A percentile compares a stretch with the other conserved stretches of the same genome.
These are phyloP conservation scores for Colletotrichum sp. DNA, from an alignment of 2,329 filamentous ascomycete genomes.

Conservation along the genomic window DNA sequence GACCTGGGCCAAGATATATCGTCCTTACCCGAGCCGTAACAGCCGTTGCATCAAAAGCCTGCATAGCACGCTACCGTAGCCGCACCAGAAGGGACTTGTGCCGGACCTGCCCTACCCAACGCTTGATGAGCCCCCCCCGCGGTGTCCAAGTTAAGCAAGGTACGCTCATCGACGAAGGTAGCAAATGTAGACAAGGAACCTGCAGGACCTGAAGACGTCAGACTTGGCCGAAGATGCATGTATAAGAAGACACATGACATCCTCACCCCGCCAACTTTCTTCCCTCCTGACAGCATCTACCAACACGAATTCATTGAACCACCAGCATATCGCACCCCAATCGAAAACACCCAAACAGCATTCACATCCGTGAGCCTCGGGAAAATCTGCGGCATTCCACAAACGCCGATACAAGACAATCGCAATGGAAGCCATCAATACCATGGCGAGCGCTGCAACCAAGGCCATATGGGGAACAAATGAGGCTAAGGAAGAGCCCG, in stretches of 20 bases:
- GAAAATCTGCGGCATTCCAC: neutral
- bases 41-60: neutral
- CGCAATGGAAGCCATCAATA: constrained; percentile 70
- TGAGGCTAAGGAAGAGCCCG: constrained; percentile 62
- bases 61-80: neutral
- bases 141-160: neutral
- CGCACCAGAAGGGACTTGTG: neutral
- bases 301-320: neutral
- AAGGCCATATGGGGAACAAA: constrained; percentile 50
- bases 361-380: neutral
- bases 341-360: neutral
- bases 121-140: neutral
- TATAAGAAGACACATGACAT: neutral
- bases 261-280: neutral
- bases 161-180: neutral
- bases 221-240: neutral
- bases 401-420: neutral
- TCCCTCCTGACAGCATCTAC: neutral
- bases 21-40: neutral
- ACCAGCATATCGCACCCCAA: neutral
- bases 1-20: neutral
- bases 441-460: constrained; percentile 47
- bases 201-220: constrained; percentile 8
- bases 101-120: neutral
- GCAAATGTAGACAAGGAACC: neutral